These are phyloP conservation scores for Verticillium isaacii DNA, from an alignment of 2,329 filamentous ascomycete genomes.

Conservation along the genomic window DNA sequence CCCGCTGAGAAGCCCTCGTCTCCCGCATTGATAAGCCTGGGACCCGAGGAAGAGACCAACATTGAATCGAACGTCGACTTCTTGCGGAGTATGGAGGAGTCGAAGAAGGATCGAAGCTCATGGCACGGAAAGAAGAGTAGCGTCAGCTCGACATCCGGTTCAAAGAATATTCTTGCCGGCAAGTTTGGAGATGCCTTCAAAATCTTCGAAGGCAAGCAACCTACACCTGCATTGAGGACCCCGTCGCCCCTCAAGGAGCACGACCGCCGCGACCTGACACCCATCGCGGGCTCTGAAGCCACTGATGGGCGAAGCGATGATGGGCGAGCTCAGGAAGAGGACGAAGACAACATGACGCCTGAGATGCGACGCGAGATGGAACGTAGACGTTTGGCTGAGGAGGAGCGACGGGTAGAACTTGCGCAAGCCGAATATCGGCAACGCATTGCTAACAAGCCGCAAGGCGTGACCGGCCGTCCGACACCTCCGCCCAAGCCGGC, in stretches of 20 bases:
- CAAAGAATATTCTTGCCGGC: constrained; percentile 78
- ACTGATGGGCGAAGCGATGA: constrained; percentile 66
- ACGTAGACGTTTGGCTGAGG: constrained; percentile 72
- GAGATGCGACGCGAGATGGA: constrained; percentile 90
- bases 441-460: constrained; percentile 57
- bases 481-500: constrained; percentile 47
- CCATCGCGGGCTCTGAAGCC: constrained; percentile 72
- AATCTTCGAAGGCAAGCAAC: constrained; percentile 66
- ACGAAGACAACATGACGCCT: constrained; percentile 68
- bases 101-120: constrained; percentile 47
- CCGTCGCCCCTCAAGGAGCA: constrained; percentile 45
- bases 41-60: constrained; percentile 53
- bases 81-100: constrained; percentile 69
- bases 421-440: constrained; percentile 85
- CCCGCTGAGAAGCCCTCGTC: constrained; percentile 33
- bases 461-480: constrained; percentile 26
- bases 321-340: constrained; percentile 57
- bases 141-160: constrained; percentile 65
- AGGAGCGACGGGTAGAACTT: constrained; percentile 84
- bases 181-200: constrained; percentile 94
- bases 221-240: constrained; percentile 29
- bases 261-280: constrained; percentile 53
- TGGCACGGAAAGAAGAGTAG: constrained; percentile 70
- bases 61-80: constrained; percentile 81
- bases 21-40: constrained; percentile 26